Base-by-base conservation (phyloP, 1,284 basidiomycete species). In the Heterobasidion parviporum region DNA sequence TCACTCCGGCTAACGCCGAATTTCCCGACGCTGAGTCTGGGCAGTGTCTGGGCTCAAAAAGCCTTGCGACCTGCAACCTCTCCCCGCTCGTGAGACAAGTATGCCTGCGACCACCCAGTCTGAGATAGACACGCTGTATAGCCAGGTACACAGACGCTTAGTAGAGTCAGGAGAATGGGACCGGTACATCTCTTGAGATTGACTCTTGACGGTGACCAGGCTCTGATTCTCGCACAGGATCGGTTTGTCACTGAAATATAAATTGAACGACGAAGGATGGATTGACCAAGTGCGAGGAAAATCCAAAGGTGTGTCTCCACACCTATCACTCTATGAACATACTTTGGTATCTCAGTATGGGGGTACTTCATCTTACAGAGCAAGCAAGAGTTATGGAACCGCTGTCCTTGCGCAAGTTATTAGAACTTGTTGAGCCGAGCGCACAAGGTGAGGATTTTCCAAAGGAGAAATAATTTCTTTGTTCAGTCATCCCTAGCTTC, bases 81-180 rank as follows among this genome's bases (percentile, higher is more conserved):
- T 9, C 7, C 38, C n/a, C 5, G 38, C 38, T 41, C 38, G 38
- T 41, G 12, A 41, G 38, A n/a, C 38, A 12, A n/a, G 12, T 41
- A 61, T 61, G 60, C 59, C 59, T 20, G 44, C 54, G 5, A 43
- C 56, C 33, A 57, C 55, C 35, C 50, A 18, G 35, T 57, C 59
- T 46, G 60, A 60, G 57, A 36, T 50, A 26, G 62, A 64, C 38
- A 20, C 56, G n/a, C 54, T 62, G 35, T 64, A 61, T 48, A 50
- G 56, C 14, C 59, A 62, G 34, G 45, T 62, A 18, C 61, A 59
- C 33, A 58, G 58, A 5, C 56, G 63, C 20, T 57, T 64, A 50
- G 57, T 60, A 8, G 61, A 64, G 35, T 61, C 61, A 1, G 63
- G 62, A 3, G 62, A 64, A 16, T 64, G 63, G 63, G 62, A 64